These are phyloP conservation scores for Symbiotaphrina buchneri DNA, from an alignment of 495 filamentous ascomycete species.

Conservation along the genomic window DNA sequence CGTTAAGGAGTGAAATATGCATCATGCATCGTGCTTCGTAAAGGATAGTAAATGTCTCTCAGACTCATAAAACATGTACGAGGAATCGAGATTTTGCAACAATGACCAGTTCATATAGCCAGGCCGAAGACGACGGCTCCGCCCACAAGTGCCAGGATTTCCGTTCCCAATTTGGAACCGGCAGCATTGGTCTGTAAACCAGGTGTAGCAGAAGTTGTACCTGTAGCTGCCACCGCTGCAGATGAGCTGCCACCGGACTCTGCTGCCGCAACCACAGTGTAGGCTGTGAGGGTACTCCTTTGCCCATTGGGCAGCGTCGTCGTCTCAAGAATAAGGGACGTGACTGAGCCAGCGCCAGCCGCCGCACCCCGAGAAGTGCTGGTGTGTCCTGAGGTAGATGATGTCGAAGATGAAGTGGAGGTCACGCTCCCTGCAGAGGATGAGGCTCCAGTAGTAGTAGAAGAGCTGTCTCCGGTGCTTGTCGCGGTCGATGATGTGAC, in stretches of 20 bases:
- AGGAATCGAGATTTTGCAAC: no score
- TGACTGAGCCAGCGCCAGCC: slow-evolving; percentile 1
- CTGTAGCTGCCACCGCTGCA: not conserved
- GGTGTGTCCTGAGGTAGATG: no score
- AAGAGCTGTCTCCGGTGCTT: not conserved
- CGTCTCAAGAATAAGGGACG: slow-evolving; percentile 3
- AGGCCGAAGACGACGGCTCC: not conserved
- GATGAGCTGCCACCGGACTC: not conserved
- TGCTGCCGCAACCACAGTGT: slow-evolving; percentile 3
- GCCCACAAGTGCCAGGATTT: not conserved
- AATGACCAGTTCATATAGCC: no score
- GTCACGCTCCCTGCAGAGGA: not conserved
- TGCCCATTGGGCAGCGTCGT: slow-evolving; percentile 2
- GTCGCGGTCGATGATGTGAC: not conserved
- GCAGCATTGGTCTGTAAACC: slow-evolving; percentile 2
- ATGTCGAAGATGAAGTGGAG: not conserved
- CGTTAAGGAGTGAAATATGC: no score
- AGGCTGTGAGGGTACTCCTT: slow-evolving; percentile 4
- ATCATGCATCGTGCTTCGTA: no score
- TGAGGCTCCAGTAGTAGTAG: not conserved
- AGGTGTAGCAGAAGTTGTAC: not conserved
- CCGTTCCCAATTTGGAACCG: not conserved
- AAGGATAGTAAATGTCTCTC: no score
- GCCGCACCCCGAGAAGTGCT: no score
- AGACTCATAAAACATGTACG: no score